Evolutionary conservation across 352 stramenopile genomes (phyloP).

Genomic region (Phytophthora nicotianae): DNA sequence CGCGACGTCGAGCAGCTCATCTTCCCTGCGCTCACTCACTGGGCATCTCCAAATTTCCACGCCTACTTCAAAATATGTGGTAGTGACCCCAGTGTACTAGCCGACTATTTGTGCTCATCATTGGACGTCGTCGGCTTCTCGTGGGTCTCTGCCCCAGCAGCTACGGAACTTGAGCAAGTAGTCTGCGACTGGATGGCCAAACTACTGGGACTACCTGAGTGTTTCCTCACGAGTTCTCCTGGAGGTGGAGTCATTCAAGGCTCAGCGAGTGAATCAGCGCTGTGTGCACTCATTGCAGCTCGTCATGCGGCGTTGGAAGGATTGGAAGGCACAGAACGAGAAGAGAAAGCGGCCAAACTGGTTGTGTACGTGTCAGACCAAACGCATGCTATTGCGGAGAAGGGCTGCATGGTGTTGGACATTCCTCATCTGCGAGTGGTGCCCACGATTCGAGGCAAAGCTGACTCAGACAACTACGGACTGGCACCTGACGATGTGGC

Average conservation of each 20-base stretch:
- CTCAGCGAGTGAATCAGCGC: conserved; percentile 62
- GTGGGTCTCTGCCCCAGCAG: conserved; percentile 62
- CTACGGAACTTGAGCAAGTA: conserved; percentile 71
- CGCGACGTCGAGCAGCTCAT: conserved; percentile 62
- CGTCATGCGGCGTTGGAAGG: conserved; percentile 46
- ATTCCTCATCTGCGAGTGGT: conserved; percentile 62
- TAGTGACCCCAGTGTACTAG: conserved; percentile 57
- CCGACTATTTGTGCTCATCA: conserved; percentile 58
- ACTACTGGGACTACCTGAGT: conserved; percentile 56
- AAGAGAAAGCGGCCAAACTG: conserved; percentile 45
- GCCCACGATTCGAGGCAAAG: conserved; percentile 49
- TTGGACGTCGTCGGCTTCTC: conserved; percentile 68
- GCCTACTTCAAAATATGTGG: conserved; percentile 67
- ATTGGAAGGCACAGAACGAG: conserved; percentile 37
- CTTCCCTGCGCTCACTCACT: conserved; percentile 71
- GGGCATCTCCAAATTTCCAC: conserved; percentile 69
- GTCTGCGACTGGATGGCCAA: conserved; percentile 75
- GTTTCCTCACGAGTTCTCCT: conserved; percentile 54
- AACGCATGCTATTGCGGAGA: conserved; percentile 70
- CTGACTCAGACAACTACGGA: conserved; percentile 55
- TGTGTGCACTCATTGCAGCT: conserved; percentile 52
- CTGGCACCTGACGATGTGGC: conserved; percentile 54
- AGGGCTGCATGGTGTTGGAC: conserved; percentile 72
- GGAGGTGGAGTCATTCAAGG: conserved; percentile 75
- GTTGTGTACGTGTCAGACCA: conserved; percentile 76